These are phyloP conservation scores for Morella rubra DNA, from an alignment of 306 rosid species.

Conservation along the genomic window DNA sequence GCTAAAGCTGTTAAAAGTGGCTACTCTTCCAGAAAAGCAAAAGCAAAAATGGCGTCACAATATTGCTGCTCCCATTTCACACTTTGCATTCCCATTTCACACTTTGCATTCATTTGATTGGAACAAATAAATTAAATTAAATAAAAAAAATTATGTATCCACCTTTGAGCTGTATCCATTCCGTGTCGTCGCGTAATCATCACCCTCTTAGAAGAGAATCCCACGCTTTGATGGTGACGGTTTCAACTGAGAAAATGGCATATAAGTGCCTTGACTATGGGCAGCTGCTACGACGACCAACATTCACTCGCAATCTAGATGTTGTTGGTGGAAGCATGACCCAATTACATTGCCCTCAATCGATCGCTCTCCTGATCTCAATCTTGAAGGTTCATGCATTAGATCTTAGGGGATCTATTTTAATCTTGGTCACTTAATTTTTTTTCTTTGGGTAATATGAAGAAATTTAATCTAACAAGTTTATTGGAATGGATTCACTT, in stretches of 20 bases:
- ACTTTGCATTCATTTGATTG: conserved; percentile 6
- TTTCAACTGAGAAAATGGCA: not conserved
- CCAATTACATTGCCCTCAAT: not conserved
- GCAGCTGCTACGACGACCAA: not conserved
- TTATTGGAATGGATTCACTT: too few relatives aligned
- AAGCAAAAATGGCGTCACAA: not conserved
- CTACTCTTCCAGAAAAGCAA: conserved; percentile 7
- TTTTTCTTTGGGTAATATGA: too few relatives aligned
- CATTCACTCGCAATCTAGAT: not conserved
- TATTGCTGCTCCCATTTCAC: too few relatives aligned
- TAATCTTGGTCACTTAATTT: not conserved
- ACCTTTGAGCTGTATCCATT: conserved; percentile 20
- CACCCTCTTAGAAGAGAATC: not conserved
- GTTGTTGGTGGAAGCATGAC: conserved; percentile 20
- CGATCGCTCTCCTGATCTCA: not conserved
- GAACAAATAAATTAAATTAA: too few relatives aligned
- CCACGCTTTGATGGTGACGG: conserved; percentile 19
- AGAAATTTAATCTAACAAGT: too few relatives aligned
- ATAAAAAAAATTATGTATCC: not conserved
- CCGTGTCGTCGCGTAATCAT: conserved; percentile 19
- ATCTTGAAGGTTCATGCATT: conserved; percentile 36
- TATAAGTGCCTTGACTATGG: not conserved
- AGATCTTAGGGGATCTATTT: conserved; percentile 23
- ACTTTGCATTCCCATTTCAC: too few relatives aligned
- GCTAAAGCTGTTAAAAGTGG: too few relatives aligned